Evolutionary conservation across 2,329 filamentous ascomycete genomes (phyloP).

Genomic region (Dactylellina drechsleri): DNA sequence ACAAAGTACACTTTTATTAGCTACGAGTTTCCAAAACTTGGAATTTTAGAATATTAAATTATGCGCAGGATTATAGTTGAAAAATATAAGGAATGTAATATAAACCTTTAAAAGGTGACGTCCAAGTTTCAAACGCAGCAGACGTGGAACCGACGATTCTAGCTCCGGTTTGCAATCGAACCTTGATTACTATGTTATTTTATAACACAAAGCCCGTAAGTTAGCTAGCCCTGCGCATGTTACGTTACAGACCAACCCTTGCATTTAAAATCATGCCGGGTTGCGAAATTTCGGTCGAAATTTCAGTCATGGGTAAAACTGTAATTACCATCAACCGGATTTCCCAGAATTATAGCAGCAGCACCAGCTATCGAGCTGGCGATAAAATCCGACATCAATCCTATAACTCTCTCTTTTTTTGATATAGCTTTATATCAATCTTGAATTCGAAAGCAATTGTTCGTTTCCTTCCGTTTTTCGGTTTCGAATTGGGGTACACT

Average conservation of each 20-base stretch:
- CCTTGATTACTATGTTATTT: constrained; percentile 71
- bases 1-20: constrained; percentile 14
- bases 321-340: constrained; percentile 73
- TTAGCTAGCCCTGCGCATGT: too few species aligned
- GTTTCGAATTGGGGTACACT: constrained; percentile 26
- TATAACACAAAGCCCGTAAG: constrained; percentile 44
- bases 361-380: constrained; percentile 90
- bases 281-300: too few species aligned
- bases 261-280: too few species aligned
- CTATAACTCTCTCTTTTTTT: neutral
- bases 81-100: neutral
- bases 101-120: constrained; percentile 56
- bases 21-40: too few species aligned
- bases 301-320: neutral
- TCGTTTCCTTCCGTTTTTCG: neutral
- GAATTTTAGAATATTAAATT: too few species aligned
- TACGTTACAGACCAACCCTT: too few species aligned
- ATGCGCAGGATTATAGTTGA: too few species aligned
- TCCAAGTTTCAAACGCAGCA: constrained; percentile 42
- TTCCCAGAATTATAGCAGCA: constrained; percentile 85
- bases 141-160: constrained; percentile 56
- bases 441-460: neutral
- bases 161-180: constrained; percentile 77
- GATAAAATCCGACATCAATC: constrained; percentile 80
- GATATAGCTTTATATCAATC: too few species aligned